phyloP scores from a whole-genome alignment of 2,329 filamentous ascomycete genomes.

The Cytospora mali region DNA sequence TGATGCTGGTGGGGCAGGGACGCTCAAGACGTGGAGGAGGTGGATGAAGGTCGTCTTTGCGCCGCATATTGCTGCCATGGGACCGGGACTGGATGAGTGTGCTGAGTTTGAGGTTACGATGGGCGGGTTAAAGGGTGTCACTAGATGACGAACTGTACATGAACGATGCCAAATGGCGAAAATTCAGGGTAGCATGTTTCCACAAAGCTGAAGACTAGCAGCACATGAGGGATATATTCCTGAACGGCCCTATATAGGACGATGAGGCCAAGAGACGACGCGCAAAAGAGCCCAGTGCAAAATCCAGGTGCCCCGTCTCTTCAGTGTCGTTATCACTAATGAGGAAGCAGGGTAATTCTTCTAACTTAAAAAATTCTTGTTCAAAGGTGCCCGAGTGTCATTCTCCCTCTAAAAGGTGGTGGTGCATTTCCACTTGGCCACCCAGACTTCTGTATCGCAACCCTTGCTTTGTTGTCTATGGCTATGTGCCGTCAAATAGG shows the following conservation, averaged over 20 bases:
- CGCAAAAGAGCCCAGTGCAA: too few relatives aligned
- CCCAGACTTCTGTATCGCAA: too few relatives aligned
- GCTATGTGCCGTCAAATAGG: background rate
- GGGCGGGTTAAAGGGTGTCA: slow-evolving; percentile 57
- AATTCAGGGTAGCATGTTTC: background rate
- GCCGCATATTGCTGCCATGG: slow-evolving; percentile 65
- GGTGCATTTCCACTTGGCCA: background rate
- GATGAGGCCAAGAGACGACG: background rate
- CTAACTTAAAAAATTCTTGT: too few relatives aligned
- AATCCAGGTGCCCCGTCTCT: too few relatives aligned
- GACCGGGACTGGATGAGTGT: slow-evolving; percentile 51
- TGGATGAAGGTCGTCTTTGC: slow-evolving; percentile 92
- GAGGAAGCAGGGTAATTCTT: too few relatives aligned
- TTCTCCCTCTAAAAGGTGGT: too few relatives aligned
- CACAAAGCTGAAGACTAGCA: background rate
- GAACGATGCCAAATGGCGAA: background rate
- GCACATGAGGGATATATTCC: background rate
- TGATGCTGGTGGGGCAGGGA: slow-evolving; percentile 38
- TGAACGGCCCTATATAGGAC: background rate
- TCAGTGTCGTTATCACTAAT: too few relatives aligned
- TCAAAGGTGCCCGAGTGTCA: too few relatives aligned
- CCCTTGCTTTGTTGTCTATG: too few relatives aligned
- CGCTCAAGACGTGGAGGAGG: slow-evolving; percentile 65
- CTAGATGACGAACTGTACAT: background rate
- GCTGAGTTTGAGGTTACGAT: slow-evolving; percentile 76